Conservation (phyloP, 768 basidiomycete species). For the Kwoniella dendrophila region DNA sequence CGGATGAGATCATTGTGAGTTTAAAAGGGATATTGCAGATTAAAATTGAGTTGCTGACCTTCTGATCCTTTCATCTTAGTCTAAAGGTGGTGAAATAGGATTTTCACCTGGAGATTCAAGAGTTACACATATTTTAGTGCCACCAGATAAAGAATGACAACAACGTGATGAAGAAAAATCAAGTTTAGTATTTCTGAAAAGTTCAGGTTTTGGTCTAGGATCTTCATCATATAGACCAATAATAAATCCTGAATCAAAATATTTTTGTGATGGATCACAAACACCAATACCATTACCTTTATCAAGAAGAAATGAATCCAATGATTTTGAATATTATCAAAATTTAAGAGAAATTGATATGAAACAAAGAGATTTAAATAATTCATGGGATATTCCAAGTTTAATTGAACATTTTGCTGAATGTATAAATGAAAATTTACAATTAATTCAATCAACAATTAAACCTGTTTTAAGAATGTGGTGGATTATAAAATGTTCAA, state of each 20-base stretch:
- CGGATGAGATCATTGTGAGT: neutral
- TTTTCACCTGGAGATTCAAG: neutral
- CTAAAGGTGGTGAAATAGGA: neutral
- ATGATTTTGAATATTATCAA: too few relatives aligned
- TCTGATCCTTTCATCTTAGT: neutral
- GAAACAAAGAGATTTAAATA: neutral
- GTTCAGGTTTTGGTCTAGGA: too few relatives aligned
- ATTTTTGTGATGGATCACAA: too few relatives aligned
- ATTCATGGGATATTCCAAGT: neutral
- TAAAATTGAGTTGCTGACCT: too few relatives aligned
- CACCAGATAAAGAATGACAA: slow-evolving; percentile 2
- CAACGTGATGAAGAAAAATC: neutral
- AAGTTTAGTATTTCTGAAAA: neutral
- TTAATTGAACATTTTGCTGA: neutral
- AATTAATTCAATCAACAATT: neutral
- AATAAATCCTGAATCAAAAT: slow-evolving; percentile 2
- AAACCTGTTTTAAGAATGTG: neutral
- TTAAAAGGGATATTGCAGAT: neutral
- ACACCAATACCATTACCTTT: too few relatives aligned
- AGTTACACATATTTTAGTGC: neutral
- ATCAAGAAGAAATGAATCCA: too few relatives aligned
- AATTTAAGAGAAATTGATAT: too few relatives aligned
- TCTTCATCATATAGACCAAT: too few relatives aligned
- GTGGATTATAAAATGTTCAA: neutral
- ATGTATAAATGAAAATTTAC: neutral